Base-by-base conservation (phyloP, 2,329 filamentous ascomycete species). In the Aspergillus phoenicis region DNA sequence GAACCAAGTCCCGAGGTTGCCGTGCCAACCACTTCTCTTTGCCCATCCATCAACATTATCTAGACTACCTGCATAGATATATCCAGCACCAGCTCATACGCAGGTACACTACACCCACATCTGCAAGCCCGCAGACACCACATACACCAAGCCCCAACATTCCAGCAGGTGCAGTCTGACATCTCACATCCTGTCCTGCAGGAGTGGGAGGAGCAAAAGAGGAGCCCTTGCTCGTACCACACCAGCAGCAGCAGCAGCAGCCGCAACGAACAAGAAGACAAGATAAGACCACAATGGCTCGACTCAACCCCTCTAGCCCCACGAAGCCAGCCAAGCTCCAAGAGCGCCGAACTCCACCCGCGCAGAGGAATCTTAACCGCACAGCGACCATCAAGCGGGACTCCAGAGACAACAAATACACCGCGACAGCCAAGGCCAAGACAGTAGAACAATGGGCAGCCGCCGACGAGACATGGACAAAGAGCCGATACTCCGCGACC, bases 291-390 rank as follows among this genome's bases (percentile, higher is more conserved):
- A 30, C 3, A 17, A 73, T 73, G 71, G 71, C 71, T 39, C 64
- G 70, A 60, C 62, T 73, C 56, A 73, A 73, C 58, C 66, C 70
- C 6, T 53, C 64, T 13, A 68, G 62, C 11, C 64, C 68, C 7
- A 45, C 61, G 30, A 68, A 66, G 20, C 62, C 60, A n/a, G 51
- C 52, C 11, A 28, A 54, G 15, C 43, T 51, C 17, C 58, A 28
- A 28, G n/a, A 57, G 52, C 24, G 15, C 36, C 45, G 38, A 24
- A 30, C 20, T 26, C 7, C 39, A 43, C 17, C 59, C 13, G 5
- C 10, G 33, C 11, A 51, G 30, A 52, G 30, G 47, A 15, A 15
- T 3, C 38, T 41, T 17, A 20, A 24, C 30, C 52, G 52, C 5
- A 55, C n/a, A 28, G 38, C 38, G 22, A 52, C 56, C 8, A 47